A percentile compares a stretch with the other conserved stretches of the same genome.
phyloP scores from a whole-genome alignment of 2,329 filamentous ascomycete species.

The Ascomycota sp. region DNA sequence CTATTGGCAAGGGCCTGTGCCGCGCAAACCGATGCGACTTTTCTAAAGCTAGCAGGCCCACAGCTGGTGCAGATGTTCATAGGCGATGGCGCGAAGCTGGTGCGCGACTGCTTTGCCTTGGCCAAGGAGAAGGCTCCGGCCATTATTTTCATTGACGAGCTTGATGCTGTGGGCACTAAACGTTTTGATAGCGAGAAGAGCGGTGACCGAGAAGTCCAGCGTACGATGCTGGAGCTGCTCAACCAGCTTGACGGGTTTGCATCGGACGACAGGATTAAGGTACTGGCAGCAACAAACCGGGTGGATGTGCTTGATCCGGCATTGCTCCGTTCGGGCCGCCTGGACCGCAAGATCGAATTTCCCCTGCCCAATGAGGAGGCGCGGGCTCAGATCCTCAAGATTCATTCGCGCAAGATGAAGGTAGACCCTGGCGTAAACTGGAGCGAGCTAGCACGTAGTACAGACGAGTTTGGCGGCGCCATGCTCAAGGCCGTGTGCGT shows the following conservation, averaged over 20 bases:
- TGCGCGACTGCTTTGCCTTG: constrained; percentile 90
- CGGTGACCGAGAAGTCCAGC: constrained; percentile 91
- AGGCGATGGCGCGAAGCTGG: constrained; percentile 91
- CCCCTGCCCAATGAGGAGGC: constrained; percentile 95
- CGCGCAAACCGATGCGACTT: constrained; percentile 93
- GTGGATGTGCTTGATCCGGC: constrained; percentile 88
- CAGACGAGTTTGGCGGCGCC: constrained; percentile 93
- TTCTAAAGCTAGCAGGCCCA: constrained; percentile 92
- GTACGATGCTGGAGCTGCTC: constrained; percentile 95
- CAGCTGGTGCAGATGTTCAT: constrained; percentile 99
- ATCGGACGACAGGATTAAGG: constrained; percentile 91
- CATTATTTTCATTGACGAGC: constrained; percentile 98
- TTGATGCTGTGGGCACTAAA: constrained; percentile 96
- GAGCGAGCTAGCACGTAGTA: constrained; percentile 85
- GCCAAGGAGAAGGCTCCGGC: constrained; percentile 97
- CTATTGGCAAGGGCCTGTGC: constrained; percentile 88
- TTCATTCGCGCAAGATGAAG: constrained; percentile 96
- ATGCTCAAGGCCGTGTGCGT: constrained; percentile 98
- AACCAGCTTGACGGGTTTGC: constrained; percentile 98
- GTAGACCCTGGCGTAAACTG: constrained; percentile 88
- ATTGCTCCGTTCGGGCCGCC: constrained; percentile 71
- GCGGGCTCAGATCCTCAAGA: constrained; percentile 87
- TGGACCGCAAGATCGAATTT: constrained; percentile 97
- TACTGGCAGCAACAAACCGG: constrained; percentile 83
- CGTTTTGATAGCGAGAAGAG: constrained; percentile 98